Evolutionary conservation across 2,329 filamentous ascomycete species (phyloP).

Genomic region (Colletotrichum truncatum): DNA sequence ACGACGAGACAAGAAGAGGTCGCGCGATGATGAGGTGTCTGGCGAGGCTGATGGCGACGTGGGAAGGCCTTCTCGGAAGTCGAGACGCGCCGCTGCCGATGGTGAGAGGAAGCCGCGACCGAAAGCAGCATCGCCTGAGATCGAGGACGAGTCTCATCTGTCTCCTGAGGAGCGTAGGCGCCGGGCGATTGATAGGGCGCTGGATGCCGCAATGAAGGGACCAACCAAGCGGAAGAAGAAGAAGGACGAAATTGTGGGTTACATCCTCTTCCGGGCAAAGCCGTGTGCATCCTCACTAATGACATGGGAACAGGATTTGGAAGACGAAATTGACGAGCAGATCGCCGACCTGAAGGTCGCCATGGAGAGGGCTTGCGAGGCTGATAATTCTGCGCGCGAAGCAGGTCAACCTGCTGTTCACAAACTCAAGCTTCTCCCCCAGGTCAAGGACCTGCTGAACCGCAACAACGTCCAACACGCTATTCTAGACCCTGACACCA

Average conservation of each 20-base stretch:
- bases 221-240: conserved; percentile 78
- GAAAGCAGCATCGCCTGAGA: conserved; percentile 58
- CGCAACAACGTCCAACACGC: conserved; percentile 86
- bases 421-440: conserved; percentile 92
- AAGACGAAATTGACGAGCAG: conserved; percentile 88
- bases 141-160: conserved; percentile 80
- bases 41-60: conserved; percentile 53
- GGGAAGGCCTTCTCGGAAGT: conserved; percentile 53
- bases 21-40: conserved; percentile 59
- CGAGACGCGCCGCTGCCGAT: conserved; percentile 52
- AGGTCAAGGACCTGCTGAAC: conserved; percentile 88
- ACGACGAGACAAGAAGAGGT: conserved; percentile 74
- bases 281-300: conserved; percentile 33
- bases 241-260: conserved; percentile 85
- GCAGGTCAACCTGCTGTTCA: conserved; percentile 84
- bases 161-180: conserved; percentile 86
- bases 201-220: conserved; percentile 89
- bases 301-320: conserved; percentile 75
- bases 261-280: neutral
- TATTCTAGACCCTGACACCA: conserved; percentile 92
- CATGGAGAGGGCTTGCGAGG: conserved; percentile 91
- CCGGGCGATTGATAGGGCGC: conserved; percentile 84
- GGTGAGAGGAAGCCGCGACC: conserved; percentile 58
- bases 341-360: conserved; percentile 86
- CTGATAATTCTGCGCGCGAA: conserved; percentile 84